Percentiles rank a stretch among this genome's conserved stretches.
phyloP scores from a whole-genome alignment of 306 rosid species.

The Glycine soja region DNA sequence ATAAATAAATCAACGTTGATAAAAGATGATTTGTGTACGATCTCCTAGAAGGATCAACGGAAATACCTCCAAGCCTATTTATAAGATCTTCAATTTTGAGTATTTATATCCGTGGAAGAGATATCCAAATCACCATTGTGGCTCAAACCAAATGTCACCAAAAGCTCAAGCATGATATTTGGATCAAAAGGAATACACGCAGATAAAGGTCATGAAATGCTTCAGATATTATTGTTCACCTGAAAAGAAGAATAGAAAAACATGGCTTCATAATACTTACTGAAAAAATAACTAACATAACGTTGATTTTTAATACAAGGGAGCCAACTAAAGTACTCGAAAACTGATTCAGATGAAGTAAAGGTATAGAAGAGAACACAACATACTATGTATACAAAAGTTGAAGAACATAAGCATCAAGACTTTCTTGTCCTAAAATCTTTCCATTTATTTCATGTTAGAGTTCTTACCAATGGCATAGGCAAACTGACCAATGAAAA shows the following conservation, averaged over 20 bases:
- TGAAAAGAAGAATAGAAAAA: slow-evolving; percentile 23
- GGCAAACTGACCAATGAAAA: slow-evolving; percentile 16
- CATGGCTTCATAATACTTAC: not conserved
- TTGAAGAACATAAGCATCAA: slow-evolving; percentile 32
- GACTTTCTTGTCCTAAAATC: slow-evolving; percentile 29
- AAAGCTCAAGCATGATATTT: slow-evolving; percentile 17
- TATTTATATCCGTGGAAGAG: not conserved
- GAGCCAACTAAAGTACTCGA: not conserved
- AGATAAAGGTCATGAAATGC: slow-evolving; percentile 18
- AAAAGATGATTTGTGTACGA: not conserved
- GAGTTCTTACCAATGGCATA: slow-evolving; percentile 39
- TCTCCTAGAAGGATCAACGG: slow-evolving; percentile 8
- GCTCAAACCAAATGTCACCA: slow-evolving; percentile 5
- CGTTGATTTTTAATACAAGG: slow-evolving; percentile 2
- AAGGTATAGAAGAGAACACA: slow-evolving; percentile 18
- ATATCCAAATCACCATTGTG: not conserved
- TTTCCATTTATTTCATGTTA: slow-evolving; percentile 8
- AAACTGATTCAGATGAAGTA: slow-evolving; percentile 28
- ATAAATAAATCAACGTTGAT: too few species aligned
- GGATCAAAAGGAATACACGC: not conserved
- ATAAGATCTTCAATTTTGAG: not conserved
- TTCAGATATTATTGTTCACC: slow-evolving; percentile 19
- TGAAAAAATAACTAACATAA: not conserved
- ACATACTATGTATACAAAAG: slow-evolving; percentile 14
- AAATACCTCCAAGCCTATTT: not conserved